Evolutionary conservation across 805 yeast species (phyloP), one percentile per base, ranked within the genome.

Genomic region (Saitoella complicata): DNA sequence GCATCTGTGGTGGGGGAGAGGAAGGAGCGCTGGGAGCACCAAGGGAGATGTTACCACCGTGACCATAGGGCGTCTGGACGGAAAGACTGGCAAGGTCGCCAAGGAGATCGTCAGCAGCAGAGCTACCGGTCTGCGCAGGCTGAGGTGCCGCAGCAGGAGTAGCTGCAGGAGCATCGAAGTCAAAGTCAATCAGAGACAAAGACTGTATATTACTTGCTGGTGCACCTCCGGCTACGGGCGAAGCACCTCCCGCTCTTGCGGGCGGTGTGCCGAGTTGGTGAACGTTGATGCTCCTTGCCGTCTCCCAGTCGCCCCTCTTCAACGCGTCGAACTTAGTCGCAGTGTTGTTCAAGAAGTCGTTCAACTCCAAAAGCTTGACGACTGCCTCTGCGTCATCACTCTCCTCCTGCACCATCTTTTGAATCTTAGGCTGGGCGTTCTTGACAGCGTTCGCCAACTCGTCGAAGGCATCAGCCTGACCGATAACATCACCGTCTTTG

Each of bases 361-460:
- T 83, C 46, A 91, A 67, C 34, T 67, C 68, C 43, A 83, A 66
- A 44, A 91, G 64, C 47, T 75, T 77, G 42, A 67, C 69, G 34
- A 84, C 81, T 7, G 80, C 72, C 32, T 67, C 72, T 39, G 67
- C 76, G 55, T 78, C 82, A 29, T 76, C 78, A 35, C 73, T 72
- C 55, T 84, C 94, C 55, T 85, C 94, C 55, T 75, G 80, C 49
- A 84, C 75, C 53, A 91, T 80, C 53, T 78, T 80, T 58, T 81
- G 81, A 52, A 91, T 73, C 54, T 81, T 85, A 37, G 96, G 95
- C 57, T 79, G 86, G 32, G 95, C 76, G 40, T 77, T 76, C 59
- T 82, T 87, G 53, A 91, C 68, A 1, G 94, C 70, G 39, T 77
- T 70, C 55, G 77, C 82, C 46, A 91, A 69, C 55, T 91, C 97